These are phyloP conservation scores for Puccinia hordei DNA, from an alignment of 1,284 basidiomycete species.

Conservation along the genomic window DNA sequence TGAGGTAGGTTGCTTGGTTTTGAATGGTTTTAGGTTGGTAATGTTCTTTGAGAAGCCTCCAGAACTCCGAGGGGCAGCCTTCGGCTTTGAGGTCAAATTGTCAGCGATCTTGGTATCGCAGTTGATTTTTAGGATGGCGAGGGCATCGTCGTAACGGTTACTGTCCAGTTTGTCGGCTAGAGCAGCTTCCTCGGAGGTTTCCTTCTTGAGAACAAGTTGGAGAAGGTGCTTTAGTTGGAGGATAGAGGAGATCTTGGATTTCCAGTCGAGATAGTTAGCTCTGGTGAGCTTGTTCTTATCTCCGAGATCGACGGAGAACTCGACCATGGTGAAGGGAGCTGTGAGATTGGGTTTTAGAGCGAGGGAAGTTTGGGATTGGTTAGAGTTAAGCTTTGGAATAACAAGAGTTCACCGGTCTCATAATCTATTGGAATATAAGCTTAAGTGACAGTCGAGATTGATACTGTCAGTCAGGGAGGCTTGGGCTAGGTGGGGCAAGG, in stretches of 20 bases:
- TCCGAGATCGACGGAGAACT: too few relatives aligned
- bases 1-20: slow-evolving; percentile 11
- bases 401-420: too few relatives aligned
- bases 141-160: slow-evolving; percentile 3
- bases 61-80: too few relatives aligned
- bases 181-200: neutral
- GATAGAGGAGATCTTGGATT: neutral
- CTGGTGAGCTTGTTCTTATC: too few relatives aligned
- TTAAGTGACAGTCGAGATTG: too few relatives aligned
- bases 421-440: too few relatives aligned
- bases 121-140: slow-evolving; percentile 3
- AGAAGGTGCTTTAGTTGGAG: slow-evolving; percentile 3
- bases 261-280: neutral
- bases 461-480: too few relatives aligned
- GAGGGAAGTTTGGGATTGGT: neutral
- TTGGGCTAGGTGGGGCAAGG: too few relatives aligned
- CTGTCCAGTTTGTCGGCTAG: too few relatives aligned
- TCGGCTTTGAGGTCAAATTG: neutral
- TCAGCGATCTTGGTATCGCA: slow-evolving; percentile 5
- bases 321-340: neutral
- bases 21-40: too few relatives aligned
- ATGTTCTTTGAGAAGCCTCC: too few relatives aligned
- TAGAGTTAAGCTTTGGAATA: too few relatives aligned
- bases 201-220: neutral
- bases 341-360: neutral